phyloP scores from a whole-genome alignment of 2,329 filamentous ascomycete genomes.

The Balansia obtecta region DNA sequence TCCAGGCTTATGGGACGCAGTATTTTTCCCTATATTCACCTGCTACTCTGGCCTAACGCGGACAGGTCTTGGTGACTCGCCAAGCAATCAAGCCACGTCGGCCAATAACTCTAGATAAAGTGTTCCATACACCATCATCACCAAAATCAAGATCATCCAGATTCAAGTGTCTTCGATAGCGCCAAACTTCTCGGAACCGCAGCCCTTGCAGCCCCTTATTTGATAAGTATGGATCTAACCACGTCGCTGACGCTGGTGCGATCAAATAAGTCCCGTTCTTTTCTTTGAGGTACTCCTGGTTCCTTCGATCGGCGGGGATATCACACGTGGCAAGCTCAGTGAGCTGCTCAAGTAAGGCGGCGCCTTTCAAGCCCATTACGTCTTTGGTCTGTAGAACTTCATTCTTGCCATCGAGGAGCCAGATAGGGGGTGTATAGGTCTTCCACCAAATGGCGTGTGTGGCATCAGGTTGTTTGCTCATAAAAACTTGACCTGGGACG shows the following conservation, averaged over 20 bases:
- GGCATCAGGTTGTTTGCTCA: slow-evolving; percentile 57
- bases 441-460: slow-evolving; percentile 74
- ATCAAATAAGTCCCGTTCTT: slow-evolving; percentile 57
- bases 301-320: slow-evolving; percentile 41
- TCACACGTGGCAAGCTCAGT: slow-evolving; percentile 49
- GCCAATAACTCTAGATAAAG: slow-evolving; percentile 54
- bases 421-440: slow-evolving; percentile 70
- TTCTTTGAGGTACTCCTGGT: slow-evolving; percentile 44
- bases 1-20: neutral
- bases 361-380: slow-evolving; percentile 58
- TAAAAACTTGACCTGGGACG: slow-evolving; percentile 61
- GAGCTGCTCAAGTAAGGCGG: slow-evolving; percentile 46
- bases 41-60: neutral
- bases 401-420: slow-evolving; percentile 67
- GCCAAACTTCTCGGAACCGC: slow-evolving; percentile 58
- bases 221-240: slow-evolving; percentile 49
- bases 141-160: slow-evolving; percentile 71
- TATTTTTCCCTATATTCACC: neutral
- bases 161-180: slow-evolving; percentile 55
- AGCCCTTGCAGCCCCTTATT: slow-evolving; percentile 49
- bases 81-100: slow-evolving; percentile 48
- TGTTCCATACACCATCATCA: slow-evolving; percentile 63
- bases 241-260: slow-evolving; percentile 58
- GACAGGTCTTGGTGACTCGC: slow-evolving; percentile 52
- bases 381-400: slow-evolving; percentile 58